Conservation (phyloP, 768 basidiomycete genomes). For the Lactarius hengduanensis region DNA sequence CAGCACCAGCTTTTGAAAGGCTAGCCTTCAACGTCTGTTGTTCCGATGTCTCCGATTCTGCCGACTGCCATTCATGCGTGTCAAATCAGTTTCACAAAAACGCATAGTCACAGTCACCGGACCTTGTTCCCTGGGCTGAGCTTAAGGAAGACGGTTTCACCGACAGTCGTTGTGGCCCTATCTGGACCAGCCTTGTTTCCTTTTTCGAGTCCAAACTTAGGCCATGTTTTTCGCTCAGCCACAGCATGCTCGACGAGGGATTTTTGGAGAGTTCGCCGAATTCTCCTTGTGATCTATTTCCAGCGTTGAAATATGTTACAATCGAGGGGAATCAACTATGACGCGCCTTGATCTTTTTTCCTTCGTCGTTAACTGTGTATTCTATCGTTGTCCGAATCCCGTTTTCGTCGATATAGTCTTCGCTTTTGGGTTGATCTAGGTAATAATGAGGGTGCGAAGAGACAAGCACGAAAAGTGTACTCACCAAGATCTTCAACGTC, state of each 20-base stretch:
- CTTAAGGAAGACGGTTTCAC: constrained; percentile 65
- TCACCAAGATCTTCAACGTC: constrained; percentile 40
- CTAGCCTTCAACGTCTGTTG: constrained; percentile 66
- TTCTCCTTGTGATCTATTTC: constrained; percentile 76
- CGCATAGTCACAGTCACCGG: constrained; percentile 33
- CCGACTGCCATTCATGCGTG: constrained; percentile 39
- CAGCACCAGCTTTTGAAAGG: constrained; percentile 71
- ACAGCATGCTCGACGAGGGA: constrained; percentile 92
- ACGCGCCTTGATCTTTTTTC: constrained; percentile 89
- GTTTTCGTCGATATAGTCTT: constrained; percentile 79
- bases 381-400: constrained; percentile 85
- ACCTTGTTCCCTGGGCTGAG: constrained; percentile 52
- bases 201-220: constrained; percentile 90
- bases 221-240: constrained; percentile 90
- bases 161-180: constrained; percentile 60
- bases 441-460: constrained; percentile 3
- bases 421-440: constrained; percentile 50
- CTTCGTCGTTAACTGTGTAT: constrained; percentile 53
- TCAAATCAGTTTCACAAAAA: constrained; percentile 53
- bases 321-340: neutral
- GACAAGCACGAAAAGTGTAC: neutral
- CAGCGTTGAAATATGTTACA: constrained; percentile 1
- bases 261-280: constrained; percentile 84
- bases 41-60: constrained; percentile 64
- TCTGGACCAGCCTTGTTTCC: constrained; percentile 38